Base-by-base conservation (phyloP, 768 basidiomycete species). In the Lanmaoa rubissima region DNA sequence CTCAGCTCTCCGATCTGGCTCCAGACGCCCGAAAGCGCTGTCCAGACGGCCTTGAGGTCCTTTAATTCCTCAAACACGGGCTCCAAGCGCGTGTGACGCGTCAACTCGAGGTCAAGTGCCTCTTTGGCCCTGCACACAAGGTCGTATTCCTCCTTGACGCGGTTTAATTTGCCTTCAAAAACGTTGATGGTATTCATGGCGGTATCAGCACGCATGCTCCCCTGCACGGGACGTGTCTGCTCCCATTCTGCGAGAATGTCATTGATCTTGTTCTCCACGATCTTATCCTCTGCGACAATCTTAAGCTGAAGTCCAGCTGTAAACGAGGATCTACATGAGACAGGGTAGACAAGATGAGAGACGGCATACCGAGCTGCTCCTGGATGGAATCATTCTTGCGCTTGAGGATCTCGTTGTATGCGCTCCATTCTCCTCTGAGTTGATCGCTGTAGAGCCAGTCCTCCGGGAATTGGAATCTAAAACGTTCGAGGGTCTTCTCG, bases 371-470 rank as follows among this genome's bases (percentile, higher is more conserved):
- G 43, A 98, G 82, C 70, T 99, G 97, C 74, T 98, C 95, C 76
- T 98, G 94, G 65, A 99, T 99, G 28, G 93, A 92, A 69, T 94
- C 94, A 63, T 94, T 96, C 85, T 98, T 98, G 65, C 97, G 81
- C 79, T 94, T 94, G 71, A 99, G 78, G 55, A 98, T 98, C 75
- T 98, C 96, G 62, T 94, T 93, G 76, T 95, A 98, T 31, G 96
- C 94, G 68, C 91, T 91, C 97, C 97, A 99, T 77, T 99, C 97
- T 19, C 94, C 94, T 58, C 92, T 83, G 46, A 99, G 84, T 69
- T 98, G 97, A 71, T 99, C 97, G 63, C 93, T 94, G 72, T 98
- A 97, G 0, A 98, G 85, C 97, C 97, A 99, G 66, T 98, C 97
- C 44, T 90, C 86, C 3, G 93, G 89, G 67, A 99, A 99, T 65